These are phyloP conservation scores for Tranzscheliella williamsii DNA, from an alignment of 1,284 basidiomycete species.

Conservation along the genomic window DNA sequence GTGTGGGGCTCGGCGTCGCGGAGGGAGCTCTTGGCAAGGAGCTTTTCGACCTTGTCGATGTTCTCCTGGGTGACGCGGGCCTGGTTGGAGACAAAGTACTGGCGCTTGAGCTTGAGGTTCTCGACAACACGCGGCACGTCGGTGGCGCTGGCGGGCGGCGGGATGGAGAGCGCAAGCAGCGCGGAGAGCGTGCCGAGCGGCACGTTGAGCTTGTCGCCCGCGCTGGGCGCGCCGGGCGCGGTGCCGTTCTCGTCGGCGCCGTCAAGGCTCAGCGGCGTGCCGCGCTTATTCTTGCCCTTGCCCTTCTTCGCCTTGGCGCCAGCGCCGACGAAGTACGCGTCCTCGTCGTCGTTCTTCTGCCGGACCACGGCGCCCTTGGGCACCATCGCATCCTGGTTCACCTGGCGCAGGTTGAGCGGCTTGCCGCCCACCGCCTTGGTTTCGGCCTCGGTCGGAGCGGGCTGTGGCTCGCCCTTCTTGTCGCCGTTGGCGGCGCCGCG, in stretches of 20 bases:
- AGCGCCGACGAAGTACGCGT: constrained; percentile 78
- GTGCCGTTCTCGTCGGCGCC: constrained; percentile 1
- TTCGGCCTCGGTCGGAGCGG: constrained; percentile 21
- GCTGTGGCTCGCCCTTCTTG: constrained; percentile 21
- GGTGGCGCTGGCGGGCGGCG: constrained; percentile 76
- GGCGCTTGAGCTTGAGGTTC: constrained; percentile 89
- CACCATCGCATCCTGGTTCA: constrained; percentile 68
- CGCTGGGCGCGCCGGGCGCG: constrained; percentile 37
- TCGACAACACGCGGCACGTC: constrained; percentile 84
- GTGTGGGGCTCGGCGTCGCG: constrained; percentile 8
- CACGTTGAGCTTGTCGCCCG: constrained; percentile 69
- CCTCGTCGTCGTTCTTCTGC: constrained; percentile 75
- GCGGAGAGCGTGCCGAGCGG: constrained; percentile 84
- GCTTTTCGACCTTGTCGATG: constrained; percentile 53
- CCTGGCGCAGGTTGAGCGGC: constrained; percentile 80
- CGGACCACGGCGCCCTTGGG: constrained; percentile 72
- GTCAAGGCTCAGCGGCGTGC: constrained; percentile 37
- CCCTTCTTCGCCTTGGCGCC: constrained; percentile 71
- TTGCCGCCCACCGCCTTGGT: constrained; percentile 65
- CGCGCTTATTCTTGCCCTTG: constrained; percentile 51
- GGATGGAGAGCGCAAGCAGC: constrained; percentile 83
- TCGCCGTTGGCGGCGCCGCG: constrained; percentile 64
- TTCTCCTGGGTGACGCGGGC: constrained; percentile 64
- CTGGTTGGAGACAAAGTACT: constrained; percentile 80
- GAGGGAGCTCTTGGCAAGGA: constrained; percentile 34